Base-by-base conservation (phyloP, 2,329 filamentous ascomycete species). In the Colletotrichum paranaense region DNA sequence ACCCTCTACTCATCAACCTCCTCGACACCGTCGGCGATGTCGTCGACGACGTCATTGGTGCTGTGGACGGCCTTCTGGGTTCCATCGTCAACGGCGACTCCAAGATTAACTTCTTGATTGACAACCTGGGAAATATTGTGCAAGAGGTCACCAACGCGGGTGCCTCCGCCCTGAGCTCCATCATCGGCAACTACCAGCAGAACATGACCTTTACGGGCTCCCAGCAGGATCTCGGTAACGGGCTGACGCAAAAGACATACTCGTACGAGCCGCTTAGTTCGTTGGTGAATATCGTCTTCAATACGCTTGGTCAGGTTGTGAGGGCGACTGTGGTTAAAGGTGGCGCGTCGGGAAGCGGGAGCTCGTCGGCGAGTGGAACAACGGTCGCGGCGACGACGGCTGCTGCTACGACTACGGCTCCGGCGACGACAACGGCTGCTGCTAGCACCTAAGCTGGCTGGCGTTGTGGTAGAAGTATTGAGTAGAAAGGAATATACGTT, bases 61-160 rank as follows among this genome's bases (percentile, higher is more conserved):
- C 84, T 0, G 88, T 91, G 1, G 89, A 89, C 76, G 89, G 89
- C 0, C 81, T 92, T 38, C 84, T 92, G 3, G 90, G 89, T 9
- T 87, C 86, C 24, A 88, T 91, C 74, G 88, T 88, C 2, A 87
- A 90, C 75, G 88, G 88, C 62, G 86, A 86, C 74, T 87, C 82
- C 11, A 87, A 83, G 22, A 83, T 90, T 58, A 87, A 86, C 75
- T 90, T 90, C 82, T 74, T 90, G 52, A 84, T 92, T 73, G 89
- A 91, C 78, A 91, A 91, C 76, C 83, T 91, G 2, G 90, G 90
- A 46, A 91, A 91, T 76, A 91, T 92, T 74, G 88, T 92, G 1
- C 89, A 91, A 77, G 86, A 91, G 76, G 88, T 90, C 0, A 83
- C 83, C 1, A 87, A 86, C 26, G 81, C 80, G 1, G 87, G 84